phyloP scores from a whole-genome alignment of 1,284 basidiomycete genomes.

The Microbotryum intermedium region DNA sequence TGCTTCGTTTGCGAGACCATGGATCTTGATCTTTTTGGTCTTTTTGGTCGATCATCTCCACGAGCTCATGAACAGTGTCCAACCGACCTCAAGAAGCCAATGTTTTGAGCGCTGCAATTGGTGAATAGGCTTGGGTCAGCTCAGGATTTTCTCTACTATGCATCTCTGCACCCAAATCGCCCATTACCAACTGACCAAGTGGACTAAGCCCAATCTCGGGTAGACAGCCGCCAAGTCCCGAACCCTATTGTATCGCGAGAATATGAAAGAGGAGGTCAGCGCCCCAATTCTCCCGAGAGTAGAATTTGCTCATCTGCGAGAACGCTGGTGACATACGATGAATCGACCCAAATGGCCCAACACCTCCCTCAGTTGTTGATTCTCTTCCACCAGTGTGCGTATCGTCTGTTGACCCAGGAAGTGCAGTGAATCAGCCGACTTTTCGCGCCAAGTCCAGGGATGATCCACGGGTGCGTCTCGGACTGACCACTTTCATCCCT shows the following conservation, averaged over 20 bases:
- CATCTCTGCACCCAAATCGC: not conserved
- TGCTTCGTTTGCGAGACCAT: too few relatives aligned
- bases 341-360: slow-evolving; percentile 65
- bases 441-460: too few relatives aligned
- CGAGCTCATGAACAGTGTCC: too few relatives aligned
- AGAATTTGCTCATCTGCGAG: too few relatives aligned
- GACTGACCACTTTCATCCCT: slow-evolving; percentile 61
- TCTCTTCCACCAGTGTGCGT: slow-evolving; percentile 81
- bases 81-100: too few relatives aligned
- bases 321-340: slow-evolving; percentile 50
- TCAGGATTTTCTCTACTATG: not conserved
- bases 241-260: slow-evolving; percentile 63
- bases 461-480: too few relatives aligned
- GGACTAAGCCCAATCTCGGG: slow-evolving; percentile 4
- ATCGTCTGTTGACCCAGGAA: slow-evolving; percentile 37
- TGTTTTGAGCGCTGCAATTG: too few relatives aligned
- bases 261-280: slow-evolving; percentile 45
- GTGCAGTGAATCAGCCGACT: too few relatives aligned
- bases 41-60: too few relatives aligned
- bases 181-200: slow-evolving; percentile 1
- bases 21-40: too few relatives aligned
- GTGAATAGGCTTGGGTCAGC: not conserved
- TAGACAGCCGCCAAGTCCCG: slow-evolving; percentile 37
- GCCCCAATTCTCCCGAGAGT: too few relatives aligned
- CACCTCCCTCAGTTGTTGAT: slow-evolving; percentile 67